Base-by-base conservation (phyloP, 306 rosid species). In the Sphenostylis stenocarpa region DNA sequence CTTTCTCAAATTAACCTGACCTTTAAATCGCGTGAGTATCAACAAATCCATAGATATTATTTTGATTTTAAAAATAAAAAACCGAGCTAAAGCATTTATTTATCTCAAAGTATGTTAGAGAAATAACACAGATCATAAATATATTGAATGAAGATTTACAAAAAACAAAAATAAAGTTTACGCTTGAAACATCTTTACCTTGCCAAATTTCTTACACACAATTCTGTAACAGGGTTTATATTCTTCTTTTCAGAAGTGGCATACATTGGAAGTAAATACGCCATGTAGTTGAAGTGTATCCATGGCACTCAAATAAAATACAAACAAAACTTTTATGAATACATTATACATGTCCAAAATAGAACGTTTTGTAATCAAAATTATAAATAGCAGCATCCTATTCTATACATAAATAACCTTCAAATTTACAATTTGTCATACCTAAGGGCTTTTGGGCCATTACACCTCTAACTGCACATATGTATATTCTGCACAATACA, bases 401-500 rank as follows among this genome's bases (percentile, higher is more conserved):
- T 70, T 58, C 73, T 79, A 75, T 78, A 85, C 84, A 82, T 52
- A 20, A 38, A 64, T 38, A 72, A 26, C 70, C 82, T 68, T 75
- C 10, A n/a, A 80, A 80, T 85, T 80, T 82, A 82, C 86, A 82
- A 80, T 53, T 61, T 67, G 78, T 76, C 72, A 38, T 69, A 70
- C 83, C 82, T 61, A 41, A 72, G 33, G 33, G 60, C 73, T 66
- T 67, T 57, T 55, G 53, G 60, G 48, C 82, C 70, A 65, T 75
- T 75, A 66, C 81, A 81, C 77, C 85, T 80, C 83, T 73, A 74
- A 51, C 76, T 70, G 75, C 87, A 74, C 67, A 76, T 60, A 78
- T 60, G 52, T 44, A 63, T 62, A 83, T 82, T 82, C 69, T 81
- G 73, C 75, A 83, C 87, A 82, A 64, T 79, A 82, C 85, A 87